A percentile compares a stretch with the other conserved stretches of the same genome.
Conservation (phyloP, 2,329 filamentous ascomycete genomes). For the Calonectria pteridis region DNA sequence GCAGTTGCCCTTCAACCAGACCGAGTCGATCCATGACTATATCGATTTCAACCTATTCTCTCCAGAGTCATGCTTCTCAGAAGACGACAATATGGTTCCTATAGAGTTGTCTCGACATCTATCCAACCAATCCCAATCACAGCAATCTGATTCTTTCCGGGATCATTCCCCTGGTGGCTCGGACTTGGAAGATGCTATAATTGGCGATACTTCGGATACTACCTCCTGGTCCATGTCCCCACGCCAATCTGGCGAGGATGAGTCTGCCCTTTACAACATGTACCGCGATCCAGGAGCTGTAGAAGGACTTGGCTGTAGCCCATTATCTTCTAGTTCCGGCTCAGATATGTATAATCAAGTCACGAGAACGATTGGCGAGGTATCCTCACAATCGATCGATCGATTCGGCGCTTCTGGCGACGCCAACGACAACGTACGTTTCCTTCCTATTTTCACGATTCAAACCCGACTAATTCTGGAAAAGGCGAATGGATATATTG, state of each 20-base stretch:
- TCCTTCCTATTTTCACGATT: neutral
- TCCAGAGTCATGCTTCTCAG: constrained; percentile 60
- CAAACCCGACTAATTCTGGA: constrained; percentile 37
- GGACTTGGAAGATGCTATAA: constrained; percentile 9
- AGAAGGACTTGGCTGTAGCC: constrained; percentile 19
- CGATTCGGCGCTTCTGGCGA: neutral
- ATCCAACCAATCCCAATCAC: constrained; percentile 34
- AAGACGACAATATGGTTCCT: constrained; percentile 60
- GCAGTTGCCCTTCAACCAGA: constrained; percentile 41
- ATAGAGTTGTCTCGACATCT: constrained; percentile 40
- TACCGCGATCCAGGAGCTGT: constrained; percentile 37
- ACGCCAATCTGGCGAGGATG: constrained; percentile 23
- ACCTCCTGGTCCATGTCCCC: constrained; percentile 12
- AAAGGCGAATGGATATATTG: constrained; percentile 38
- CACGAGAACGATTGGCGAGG: constrained; percentile 4
- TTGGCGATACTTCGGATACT: constrained; percentile 17
- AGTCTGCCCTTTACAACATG: constrained; percentile 16
- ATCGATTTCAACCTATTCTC: constrained; percentile 69
- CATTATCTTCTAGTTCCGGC: constrained; percentile 21
- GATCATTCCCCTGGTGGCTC: constrained; percentile 23
- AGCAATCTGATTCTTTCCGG: constrained; percentile 24
- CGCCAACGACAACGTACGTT: constrained; percentile 36
- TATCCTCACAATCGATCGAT: neutral
- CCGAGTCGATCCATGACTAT: constrained; percentile 54
- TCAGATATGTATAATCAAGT: constrained; percentile 15